Percentiles rank a stretch among this genome's conserved stretches.
Evolutionary conservation across 1,284 basidiomycete genomes (phyloP).

Genomic region (Pterulicium gracile): DNA sequence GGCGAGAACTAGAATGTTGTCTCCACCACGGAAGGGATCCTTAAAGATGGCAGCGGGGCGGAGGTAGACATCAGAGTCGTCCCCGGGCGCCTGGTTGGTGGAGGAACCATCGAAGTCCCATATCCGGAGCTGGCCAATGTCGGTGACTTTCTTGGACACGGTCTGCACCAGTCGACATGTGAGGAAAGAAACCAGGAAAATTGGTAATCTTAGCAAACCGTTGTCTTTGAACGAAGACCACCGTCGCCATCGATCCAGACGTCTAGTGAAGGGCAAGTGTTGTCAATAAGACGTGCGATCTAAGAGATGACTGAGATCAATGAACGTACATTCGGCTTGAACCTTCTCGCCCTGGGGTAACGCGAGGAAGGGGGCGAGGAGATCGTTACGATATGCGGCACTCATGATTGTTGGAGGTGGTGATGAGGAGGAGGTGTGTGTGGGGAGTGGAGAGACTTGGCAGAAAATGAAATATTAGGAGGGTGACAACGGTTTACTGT

Average conservation of each 20-base stretch:
- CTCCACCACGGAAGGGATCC: conserved; percentile 97
- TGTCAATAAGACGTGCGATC: conserved; percentile 10
- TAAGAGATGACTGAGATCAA: not conserved
- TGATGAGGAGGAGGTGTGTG: conserved; percentile 4
- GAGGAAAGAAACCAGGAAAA: conserved; percentile 6
- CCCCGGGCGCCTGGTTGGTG: conserved; percentile 90
- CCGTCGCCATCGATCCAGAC: conserved; percentile 94
- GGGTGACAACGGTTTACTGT: conserved; percentile 12
- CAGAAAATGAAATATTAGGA: conserved; percentile 11
- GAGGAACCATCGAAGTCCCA: conserved; percentile 99
- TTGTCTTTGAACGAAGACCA: conserved; percentile 92
- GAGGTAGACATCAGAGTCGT: conserved; percentile 96
- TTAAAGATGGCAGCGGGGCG: conserved; percentile 97
- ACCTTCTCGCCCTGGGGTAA: conserved; percentile 80
- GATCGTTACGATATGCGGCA: conserved; percentile 58
- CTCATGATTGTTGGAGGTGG: conserved; percentile 8
- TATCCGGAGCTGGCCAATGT: conserved; percentile 79
- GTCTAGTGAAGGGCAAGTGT: conserved; percentile 48
- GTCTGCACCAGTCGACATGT: conserved; percentile 38
- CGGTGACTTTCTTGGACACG: conserved; percentile 74
- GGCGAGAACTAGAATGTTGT: conserved; percentile 95
- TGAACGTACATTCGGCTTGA: conserved; percentile 80
- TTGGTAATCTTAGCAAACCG: conserved; percentile 32
- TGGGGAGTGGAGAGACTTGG: conserved; percentile 2
- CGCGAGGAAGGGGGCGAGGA: conserved; percentile 79